Percentiles rank a stretch among this genome's conserved stretches.
Evolutionary conservation across 2,329 filamentous ascomycete genomes (phyloP).

Genomic region (Calonectria pseudoreteaudii): DNA sequence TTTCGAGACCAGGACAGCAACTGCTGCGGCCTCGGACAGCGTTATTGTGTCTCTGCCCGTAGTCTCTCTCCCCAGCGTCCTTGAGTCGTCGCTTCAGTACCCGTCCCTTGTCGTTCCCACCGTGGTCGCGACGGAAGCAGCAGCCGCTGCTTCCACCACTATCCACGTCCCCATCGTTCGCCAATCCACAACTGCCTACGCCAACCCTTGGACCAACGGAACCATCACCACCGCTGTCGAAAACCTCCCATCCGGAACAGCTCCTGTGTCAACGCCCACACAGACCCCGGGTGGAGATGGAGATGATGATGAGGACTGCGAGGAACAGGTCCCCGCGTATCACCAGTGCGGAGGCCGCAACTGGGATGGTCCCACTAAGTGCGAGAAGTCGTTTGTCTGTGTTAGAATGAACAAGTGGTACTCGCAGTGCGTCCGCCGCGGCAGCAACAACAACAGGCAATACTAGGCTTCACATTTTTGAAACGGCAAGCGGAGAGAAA

Average conservation of each 20-base stretch:
- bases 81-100: conserved; percentile 20
- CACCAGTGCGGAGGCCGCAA: conserved; percentile 38
- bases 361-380: conserved; percentile 35
- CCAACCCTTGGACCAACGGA: conserved; percentile 36
- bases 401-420: conserved; percentile 35
- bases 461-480: neutral
- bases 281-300: conserved; percentile 23
- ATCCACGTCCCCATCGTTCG: conserved; percentile 36
- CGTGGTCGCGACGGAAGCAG: conserved; percentile 3
- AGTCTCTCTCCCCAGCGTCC: conserved; percentile 20
- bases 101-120: conserved; percentile 30
- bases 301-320: neutral
- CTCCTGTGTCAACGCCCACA: conserved; percentile 15
- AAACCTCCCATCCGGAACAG: conserved; percentile 27
- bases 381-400: conserved; percentile 35
- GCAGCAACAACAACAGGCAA: neutral
- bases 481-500: neutral
- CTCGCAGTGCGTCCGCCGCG: conserved; percentile 35
- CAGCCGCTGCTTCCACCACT: neutral
- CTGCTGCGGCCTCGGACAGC: conserved; percentile 14
- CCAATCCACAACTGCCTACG: conserved; percentile 33
- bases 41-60: conserved; percentile 13
- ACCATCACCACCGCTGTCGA: conserved; percentile 18
- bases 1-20: conserved; percentile 30
- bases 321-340: conserved; percentile 23